Conservation (phyloP, 495 filamentous ascomycete genomes). For the Oidiodendron maius region DNA sequence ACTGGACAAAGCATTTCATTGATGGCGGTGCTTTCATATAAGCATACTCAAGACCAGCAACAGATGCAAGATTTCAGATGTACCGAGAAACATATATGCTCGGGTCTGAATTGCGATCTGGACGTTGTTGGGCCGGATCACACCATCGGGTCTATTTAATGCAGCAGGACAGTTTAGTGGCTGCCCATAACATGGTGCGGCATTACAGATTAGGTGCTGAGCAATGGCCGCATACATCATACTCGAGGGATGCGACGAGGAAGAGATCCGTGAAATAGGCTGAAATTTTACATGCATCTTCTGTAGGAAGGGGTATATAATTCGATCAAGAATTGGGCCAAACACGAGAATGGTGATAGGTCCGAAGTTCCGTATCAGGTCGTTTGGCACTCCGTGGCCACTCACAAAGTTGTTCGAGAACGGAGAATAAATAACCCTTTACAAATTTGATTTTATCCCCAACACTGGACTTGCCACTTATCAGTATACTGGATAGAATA, state of each 20-base stretch:
- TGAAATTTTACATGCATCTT: constrained; percentile 58
- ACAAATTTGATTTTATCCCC: constrained; percentile 42
- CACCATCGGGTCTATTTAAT: constrained; percentile 14
- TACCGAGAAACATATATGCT: constrained; percentile 30
- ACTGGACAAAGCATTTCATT: constrained; percentile 70
- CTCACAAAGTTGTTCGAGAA: constrained; percentile 61
- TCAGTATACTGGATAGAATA: constrained; percentile 18
- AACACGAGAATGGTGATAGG: constrained; percentile 71
- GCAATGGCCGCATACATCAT: constrained; percentile 63
- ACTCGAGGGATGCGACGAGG: constrained; percentile 45
- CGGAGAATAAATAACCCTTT: constrained; percentile 34
- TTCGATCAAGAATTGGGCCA: constrained; percentile 66
- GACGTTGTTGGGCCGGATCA: constrained; percentile 31
- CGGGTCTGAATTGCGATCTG: constrained; percentile 24
- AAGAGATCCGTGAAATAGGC: constrained; percentile 73
- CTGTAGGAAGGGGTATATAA: constrained; percentile 65
- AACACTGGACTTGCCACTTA: constrained; percentile 37
- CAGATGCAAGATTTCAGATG: constrained; percentile 39
- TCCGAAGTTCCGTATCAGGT: constrained; percentile 73
- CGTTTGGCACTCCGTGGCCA: constrained; percentile 68
- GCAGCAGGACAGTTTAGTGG: constrained; percentile 27
- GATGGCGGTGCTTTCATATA: constrained; percentile 73
- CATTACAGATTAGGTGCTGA: constrained; percentile 64
- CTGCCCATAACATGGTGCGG: too few relatives aligned
- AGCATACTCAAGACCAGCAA: constrained; percentile 57